Base-by-base conservation (phyloP, 2,329 filamentous ascomycete species). In the Penicillium crustosum region DNA sequence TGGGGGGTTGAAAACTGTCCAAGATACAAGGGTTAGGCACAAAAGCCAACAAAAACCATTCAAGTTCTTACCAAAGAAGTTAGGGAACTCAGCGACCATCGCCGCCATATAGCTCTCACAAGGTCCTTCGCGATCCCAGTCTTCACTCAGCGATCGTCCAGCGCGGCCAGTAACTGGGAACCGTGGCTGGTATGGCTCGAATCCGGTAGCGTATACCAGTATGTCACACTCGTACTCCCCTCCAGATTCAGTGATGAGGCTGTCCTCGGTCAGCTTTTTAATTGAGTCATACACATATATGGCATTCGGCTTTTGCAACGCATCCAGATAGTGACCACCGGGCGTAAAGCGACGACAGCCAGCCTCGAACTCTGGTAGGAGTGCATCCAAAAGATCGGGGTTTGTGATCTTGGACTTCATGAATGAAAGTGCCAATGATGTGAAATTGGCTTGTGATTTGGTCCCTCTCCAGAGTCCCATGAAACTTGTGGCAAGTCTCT, bases 51-150 rank as follows among this genome's bases (percentile, higher is more conserved):
- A 23, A 33, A 53, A 12, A 1, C 3, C 4, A 17, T 21, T 17
- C 3, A 6, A 1, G 6, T 49, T 9, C 42, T 53, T 21, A 57
- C 55, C 55, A 17, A 57, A 57, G 4, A 57, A n/a, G 27, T 57
- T 57, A 12, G 55, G 55, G 13, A 53, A 57, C 23, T 44, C 55
- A 10, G 55, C 49, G 13, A 53, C 55, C 55, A 57, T 57, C 27
- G 55, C 55, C 15, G 55, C 49, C 55, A 57, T 57, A 25, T 57
- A 57, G 9, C 55, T 57, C 42, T 57, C 55, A 21, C 55, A 57
- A 9, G 55, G 55, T 12, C 55, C 55, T 8, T 53, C 41, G 7
- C 42, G 49, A 42, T 53, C 49, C 55, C 55, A 57, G 2, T 57
- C 55, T 29, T 21, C 21, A 10, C 21, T 41, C 8, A 57, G 33